These are phyloP conservation scores for Penicillium nordicum DNA, from an alignment of 2,329 filamentous ascomycete species.

Conservation along the genomic window DNA sequence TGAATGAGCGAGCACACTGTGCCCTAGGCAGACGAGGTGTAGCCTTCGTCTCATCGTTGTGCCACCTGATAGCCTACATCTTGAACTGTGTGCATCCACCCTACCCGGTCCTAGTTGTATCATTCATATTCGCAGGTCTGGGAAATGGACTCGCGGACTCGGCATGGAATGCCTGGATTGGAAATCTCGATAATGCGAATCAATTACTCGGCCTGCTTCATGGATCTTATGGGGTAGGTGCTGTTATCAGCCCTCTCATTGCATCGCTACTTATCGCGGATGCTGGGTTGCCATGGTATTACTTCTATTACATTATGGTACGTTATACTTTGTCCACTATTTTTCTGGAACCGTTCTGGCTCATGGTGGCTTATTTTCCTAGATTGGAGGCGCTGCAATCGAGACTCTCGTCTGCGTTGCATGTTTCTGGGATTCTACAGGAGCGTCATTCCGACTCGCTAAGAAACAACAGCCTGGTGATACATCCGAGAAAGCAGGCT, in stretches of 20 bases:
- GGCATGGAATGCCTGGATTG: slow-evolving; percentile 60
- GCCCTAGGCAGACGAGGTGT: slow-evolving; percentile 65
- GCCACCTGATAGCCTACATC: slow-evolving; percentile 38
- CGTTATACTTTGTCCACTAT: slow-evolving; percentile 43
- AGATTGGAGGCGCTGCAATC: slow-evolving; percentile 5
- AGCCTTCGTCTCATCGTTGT: slow-evolving; percentile 57
- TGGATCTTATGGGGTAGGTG: slow-evolving; percentile 67
- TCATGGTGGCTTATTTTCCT: neutral
- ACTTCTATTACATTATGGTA: slow-evolving; percentile 73
- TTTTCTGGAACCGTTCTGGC: neutral
- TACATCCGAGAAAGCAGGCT: neutral
- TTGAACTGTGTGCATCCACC: slow-evolving; percentile 63
- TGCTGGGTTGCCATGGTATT: slow-evolving; percentile 61
- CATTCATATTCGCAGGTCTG: slow-evolving; percentile 64
- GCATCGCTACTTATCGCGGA: slow-evolving; percentile 70
- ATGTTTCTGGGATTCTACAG: slow-evolving; percentile 4
- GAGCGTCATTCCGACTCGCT: neutral
- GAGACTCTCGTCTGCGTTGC: neutral
- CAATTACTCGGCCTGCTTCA: slow-evolving; percentile 70
- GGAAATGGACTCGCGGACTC: slow-evolving; percentile 64
- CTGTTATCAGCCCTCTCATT: slow-evolving; percentile 64
- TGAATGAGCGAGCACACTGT: slow-evolving; percentile 45
- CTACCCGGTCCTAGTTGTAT: slow-evolving; percentile 63
- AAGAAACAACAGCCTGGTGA: neutral
- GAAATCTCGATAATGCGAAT: slow-evolving; percentile 70